Evolutionary conservation across 352 stramenopile species (phyloP), one percentile per base, ranked within the genome.

Genomic region (Pseudoperonospora humuli): DNA sequence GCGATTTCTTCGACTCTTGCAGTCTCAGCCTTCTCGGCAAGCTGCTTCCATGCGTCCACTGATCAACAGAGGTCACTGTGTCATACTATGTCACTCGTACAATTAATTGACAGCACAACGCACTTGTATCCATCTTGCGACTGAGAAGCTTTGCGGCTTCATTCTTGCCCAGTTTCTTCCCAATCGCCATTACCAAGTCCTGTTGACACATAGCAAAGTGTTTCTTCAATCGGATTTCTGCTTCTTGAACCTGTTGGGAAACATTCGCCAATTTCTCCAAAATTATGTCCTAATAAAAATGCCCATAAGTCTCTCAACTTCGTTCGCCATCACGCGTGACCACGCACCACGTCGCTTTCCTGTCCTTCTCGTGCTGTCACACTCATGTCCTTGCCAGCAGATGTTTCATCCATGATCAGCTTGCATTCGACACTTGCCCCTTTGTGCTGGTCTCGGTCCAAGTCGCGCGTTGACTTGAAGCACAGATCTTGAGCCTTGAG

Each of bases 1-100:
- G 51, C 42, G n/a, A 67, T 15, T 15, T 68, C 55, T 38, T 76
- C 55, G 7, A 79, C 23, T 24, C 41, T 36, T 29, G 48, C 14
- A 14, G 24, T 51, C 20, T 70, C 57, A 1, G 55, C 62, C 19
- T 75, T 72, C 14, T 64, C 59, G 13, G 55, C 53, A 6, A 74
- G 42, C 19, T 70, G 62, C 39, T 74, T 71, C 53, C 46, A 64
- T 24, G 43, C 43, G 17, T 74, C 60, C 38, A 65, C 67, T 79
- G 7, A 42, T 21, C n/a, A 11, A 42, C 15, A 37, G 5, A 20
- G 24, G 7, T 14, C 24, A 46, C 3, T n/a, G 33, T 10, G 27
- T 5, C 1, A 18, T 9, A 35, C 6, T 34, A 24, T 46, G 6
- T 39, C 7, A 14, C 27, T 8, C 19, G n/a, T 36, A 1, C 18